A percentile compares a stretch with the other conserved stretches of the same genome.
phyloP scores from a whole-genome alignment of 306 rosid species.

The Cicer chorassanicum region DNA sequence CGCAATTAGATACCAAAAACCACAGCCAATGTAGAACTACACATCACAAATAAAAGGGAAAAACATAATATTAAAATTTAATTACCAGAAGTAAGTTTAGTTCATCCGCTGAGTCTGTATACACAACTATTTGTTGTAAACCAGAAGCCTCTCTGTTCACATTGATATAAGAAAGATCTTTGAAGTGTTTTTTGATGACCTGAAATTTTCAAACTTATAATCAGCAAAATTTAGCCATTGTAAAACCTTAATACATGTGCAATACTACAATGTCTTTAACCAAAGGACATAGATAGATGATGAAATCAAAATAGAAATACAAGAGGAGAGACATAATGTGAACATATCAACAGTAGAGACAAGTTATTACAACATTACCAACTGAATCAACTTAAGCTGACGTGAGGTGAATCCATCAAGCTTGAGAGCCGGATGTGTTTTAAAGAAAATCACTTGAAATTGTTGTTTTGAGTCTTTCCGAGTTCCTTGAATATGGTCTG shows the following conservation, averaged over 20 bases:
- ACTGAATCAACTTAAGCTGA: conserved; percentile 79
- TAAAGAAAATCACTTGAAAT: conserved; percentile 71
- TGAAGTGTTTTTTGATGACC: conserved; percentile 73
- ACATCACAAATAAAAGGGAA: conserved; percentile 29
- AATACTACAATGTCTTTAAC: conserved; percentile 7
- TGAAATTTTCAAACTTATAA: conserved; percentile 55
- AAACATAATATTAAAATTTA: conserved; percentile 32
- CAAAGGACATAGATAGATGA: conserved; percentile 30
- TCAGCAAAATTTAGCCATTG: conserved; percentile 43
- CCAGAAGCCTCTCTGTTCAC: conserved; percentile 55
- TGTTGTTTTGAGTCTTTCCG: conserved; percentile 62
- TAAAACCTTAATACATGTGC: conserved; percentile 9
- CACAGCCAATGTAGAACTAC: conserved; percentile 22
- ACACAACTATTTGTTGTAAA: conserved; percentile 66
- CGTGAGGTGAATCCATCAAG: conserved; percentile 81
- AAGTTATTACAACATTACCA: conserved; percentile 59
- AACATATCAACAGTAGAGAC: conserved; percentile 32
- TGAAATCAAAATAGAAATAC: conserved; percentile 23
- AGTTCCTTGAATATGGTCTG: conserved; percentile 54
- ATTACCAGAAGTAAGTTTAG: conserved; percentile 72
- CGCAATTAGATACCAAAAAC: conserved; percentile 20
- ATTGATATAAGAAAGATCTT: conserved; percentile 69
- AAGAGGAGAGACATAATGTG: conserved; percentile 28
- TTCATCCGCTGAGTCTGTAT: conserved; percentile 74
- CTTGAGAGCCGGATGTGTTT: conserved; percentile 79